phyloP scores from a whole-genome alignment of 768 basidiomycete genomes.

The Leccinum sublutescens region DNA sequence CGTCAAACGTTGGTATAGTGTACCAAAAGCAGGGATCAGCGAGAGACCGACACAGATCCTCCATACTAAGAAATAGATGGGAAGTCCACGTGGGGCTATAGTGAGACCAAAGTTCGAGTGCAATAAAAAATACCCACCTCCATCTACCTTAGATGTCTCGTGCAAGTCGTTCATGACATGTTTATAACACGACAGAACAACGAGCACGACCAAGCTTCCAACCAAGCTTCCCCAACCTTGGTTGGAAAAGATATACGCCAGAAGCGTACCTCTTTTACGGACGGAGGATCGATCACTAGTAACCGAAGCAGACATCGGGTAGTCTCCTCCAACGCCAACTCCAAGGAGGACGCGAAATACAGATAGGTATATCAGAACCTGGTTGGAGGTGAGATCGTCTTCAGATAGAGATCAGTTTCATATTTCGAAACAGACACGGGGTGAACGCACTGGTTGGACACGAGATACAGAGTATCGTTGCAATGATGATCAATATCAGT shows the following conservation, averaged over 20 bases:
- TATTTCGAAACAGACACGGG: background rate
- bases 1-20: conserved; percentile 73
- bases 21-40: conserved; percentile 71
- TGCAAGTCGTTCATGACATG: conserved; percentile 57
- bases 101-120: background rate
- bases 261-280: conserved; percentile 66
- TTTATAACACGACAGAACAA: conserved; percentile 65
- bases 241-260: conserved; percentile 75
- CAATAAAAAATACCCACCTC: conserved; percentile 43
- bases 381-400: conserved; percentile 50
- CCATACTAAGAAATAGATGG: conserved; percentile 49
- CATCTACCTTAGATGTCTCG: conserved; percentile 65
- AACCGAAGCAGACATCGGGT: conserved; percentile 72
- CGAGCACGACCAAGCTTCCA: conserved; percentile 59
- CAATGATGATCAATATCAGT: conserved; percentile 76
- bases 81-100: background rate
- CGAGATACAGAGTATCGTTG: conserved; percentile 67
- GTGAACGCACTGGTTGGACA: conserved; percentile 52
- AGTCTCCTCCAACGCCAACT: conserved; percentile 77
- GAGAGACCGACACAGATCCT: conserved; percentile 71
- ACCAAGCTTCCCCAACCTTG: conserved; percentile 77
- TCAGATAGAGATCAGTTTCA: conserved; percentile 5
- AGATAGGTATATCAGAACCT: conserved; percentile 58
- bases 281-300: conserved; percentile 65
- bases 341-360: conserved; percentile 73